Conservation (phyloP, 2,329 filamentous ascomycete genomes). For the Didymella lethalis region DNA sequence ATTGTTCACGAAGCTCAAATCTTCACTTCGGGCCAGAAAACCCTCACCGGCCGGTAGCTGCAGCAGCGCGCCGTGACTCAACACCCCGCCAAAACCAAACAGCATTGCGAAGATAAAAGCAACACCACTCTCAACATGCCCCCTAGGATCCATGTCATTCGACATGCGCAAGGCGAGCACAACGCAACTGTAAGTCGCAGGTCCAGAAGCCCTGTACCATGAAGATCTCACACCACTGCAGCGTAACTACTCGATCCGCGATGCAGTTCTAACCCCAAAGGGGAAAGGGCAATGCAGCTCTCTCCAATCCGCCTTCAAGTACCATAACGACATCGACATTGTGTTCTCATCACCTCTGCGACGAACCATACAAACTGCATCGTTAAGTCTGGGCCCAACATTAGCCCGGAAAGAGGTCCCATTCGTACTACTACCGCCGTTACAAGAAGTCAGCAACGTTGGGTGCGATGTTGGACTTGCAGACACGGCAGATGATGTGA, state of each 20-base stretch:
- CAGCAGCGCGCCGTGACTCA: slow-evolving; percentile 12
- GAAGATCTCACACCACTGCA: slow-evolving; percentile 55
- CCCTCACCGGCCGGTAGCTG: not conserved
- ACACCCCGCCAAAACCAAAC: slow-evolving; percentile 9
- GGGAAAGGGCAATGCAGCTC: slow-evolving; percentile 76
- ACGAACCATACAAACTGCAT: slow-evolving; percentile 80
- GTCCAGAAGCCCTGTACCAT: not conserved
- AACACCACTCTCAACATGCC: slow-evolving; percentile 29
- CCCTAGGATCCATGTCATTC: slow-evolving; percentile 61
- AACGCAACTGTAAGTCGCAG: slow-evolving; percentile 60
- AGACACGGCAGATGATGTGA: slow-evolving; percentile 57
- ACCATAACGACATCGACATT: slow-evolving; percentile 66
- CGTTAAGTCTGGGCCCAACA: slow-evolving; percentile 70
- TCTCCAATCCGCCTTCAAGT: slow-evolving; percentile 70
- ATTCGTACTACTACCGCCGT: slow-evolving; percentile 71
- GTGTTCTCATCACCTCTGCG: slow-evolving; percentile 81
- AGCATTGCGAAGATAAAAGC: slow-evolving; percentile 1
- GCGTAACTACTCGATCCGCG: slow-evolving; percentile 75
- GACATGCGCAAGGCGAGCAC: slow-evolving; percentile 79
- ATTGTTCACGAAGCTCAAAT: not conserved
- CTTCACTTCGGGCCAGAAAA: not conserved
- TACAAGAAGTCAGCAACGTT: slow-evolving; percentile 79
- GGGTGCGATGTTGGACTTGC: slow-evolving; percentile 76
- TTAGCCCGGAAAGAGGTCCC: slow-evolving; percentile 48
- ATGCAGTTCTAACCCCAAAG: slow-evolving; percentile 79